Base-by-base conservation (phyloP, 768 basidiomycete genomes). In the Naganishia friedmannii region DNA sequence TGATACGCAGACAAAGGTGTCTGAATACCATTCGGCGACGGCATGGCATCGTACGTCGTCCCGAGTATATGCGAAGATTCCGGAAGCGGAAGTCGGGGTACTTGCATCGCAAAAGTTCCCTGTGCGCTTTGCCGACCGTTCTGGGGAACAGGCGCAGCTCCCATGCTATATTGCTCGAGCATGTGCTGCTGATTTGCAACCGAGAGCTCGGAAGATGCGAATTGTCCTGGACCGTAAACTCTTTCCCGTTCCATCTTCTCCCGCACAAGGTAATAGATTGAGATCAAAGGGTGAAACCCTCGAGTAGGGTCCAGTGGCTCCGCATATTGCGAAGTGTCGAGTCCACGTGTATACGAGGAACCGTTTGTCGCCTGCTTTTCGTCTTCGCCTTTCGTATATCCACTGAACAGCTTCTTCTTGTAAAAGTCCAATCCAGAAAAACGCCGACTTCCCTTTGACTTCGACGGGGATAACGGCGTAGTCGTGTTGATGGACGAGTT, bases 371-470 rank as follows among this genome's bases (percentile, higher is more conserved):
- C 13, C 29, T 72, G 68, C 76, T 76, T 66, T 51, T 54, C 31
- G n/a, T 56, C 23, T 5, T 56, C 37, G 26, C 46, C 53, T 23
- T 60, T 65, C 17, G 48, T 12, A 26, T 23, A 46, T 19, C 26
- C 53, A n/a, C 23, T 85, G 81, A 93, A 93, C 55, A 98, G 81
- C 82, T 94, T 97, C 76, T 89, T 87, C 46, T 91, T 87, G 77
- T 94, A 95, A 76, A 93, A 96, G 77, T 96, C 94, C 77, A 99
- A 91, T 1, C 84, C 95, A 15, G 91, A 93, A 80, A 97, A 97
- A n/a, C 95, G 86, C 78, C 89, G 91, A 56, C 66, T 74, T 26
- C 85, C 84, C 77, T 89, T 89, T 83, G 88, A 87, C 68, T 79
- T 85, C 63, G 85, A 83, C 1, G 85, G 84, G 3, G 84, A 84